Percentiles rank a stretch among this genome's conserved stretches.
phyloP scores from a whole-genome alignment of 1,284 basidiomycete genomes.

The Sporisorium iseilematis-ciliati region DNA sequence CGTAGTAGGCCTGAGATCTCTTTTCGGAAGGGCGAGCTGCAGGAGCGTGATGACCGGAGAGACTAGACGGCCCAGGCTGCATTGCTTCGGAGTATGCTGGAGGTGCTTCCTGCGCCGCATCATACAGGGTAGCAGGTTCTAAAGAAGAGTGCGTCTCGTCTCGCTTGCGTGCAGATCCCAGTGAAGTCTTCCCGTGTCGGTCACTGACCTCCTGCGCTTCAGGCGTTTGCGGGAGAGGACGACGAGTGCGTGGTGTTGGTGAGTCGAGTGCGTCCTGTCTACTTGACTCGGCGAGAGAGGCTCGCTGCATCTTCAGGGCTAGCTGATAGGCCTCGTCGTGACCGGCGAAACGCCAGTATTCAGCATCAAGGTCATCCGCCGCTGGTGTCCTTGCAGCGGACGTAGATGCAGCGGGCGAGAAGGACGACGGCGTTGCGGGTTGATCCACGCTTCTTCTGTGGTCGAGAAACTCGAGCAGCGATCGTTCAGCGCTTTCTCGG shows the following conservation, averaged over 20 bases:
- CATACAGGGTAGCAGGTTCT: constrained; percentile 10
- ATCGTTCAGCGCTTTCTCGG: constrained; percentile 44
- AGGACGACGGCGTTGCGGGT: constrained; percentile 5
- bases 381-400: background rate
- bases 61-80: constrained; percentile 15
- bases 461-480: constrained; percentile 38
- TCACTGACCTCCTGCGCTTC: background rate
- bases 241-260: constrained; percentile 9
- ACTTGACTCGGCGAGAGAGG: constrained; percentile 9
- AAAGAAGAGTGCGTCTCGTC: background rate
- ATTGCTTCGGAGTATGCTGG: constrained; percentile 23
- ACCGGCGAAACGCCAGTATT: constrained; percentile 46
- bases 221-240: constrained; percentile 32
- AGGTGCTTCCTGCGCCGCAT: constrained; percentile 21
- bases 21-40: constrained; percentile 12
- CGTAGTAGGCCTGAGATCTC: constrained; percentile 3
- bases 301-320: constrained; percentile 37
- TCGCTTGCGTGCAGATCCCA: background rate
- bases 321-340: constrained; percentile 50
- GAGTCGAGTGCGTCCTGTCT: background rate
- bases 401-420: background rate
- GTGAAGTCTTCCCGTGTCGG: background rate
- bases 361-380: constrained; percentile 25
- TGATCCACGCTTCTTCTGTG: background rate
- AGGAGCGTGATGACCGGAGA: background rate